Conservation (phyloP, 1,284 basidiomycete genomes). For the Pseudozyma pruni region DNA sequence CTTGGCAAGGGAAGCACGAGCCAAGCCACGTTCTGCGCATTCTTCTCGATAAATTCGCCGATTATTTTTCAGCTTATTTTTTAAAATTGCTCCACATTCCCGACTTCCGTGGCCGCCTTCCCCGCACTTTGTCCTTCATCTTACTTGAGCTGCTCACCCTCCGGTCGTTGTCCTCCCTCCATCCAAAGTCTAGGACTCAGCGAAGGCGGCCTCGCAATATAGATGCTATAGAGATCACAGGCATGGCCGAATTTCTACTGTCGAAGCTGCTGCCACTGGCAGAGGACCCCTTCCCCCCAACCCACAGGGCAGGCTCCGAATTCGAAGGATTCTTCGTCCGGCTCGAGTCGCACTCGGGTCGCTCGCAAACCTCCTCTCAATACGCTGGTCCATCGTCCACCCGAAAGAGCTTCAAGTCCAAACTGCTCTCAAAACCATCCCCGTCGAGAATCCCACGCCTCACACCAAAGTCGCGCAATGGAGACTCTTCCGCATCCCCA, state of each 20-base stretch:
- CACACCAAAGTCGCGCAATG: neutral
- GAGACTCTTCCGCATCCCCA: neutral
- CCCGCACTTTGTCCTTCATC: neutral
- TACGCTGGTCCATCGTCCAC: neutral
- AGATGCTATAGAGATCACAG: neutral
- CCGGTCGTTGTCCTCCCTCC: too few relatives aligned
- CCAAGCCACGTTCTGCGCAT: neutral
- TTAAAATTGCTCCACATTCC: constrained; percentile 23
- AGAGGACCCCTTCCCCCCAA: constrained; percentile 40
- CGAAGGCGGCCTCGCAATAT: too few relatives aligned
- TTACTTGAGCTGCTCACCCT: neutral
- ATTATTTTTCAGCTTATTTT: neutral
- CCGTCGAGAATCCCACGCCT: constrained; percentile 29
- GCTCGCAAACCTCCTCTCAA: constrained; percentile 1
- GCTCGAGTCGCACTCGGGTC: constrained; percentile 34
- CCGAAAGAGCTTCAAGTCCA: neutral
- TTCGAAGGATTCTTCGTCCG: constrained; percentile 51
- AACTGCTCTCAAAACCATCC: neutral
- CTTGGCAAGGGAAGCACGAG: constrained; percentile 4
- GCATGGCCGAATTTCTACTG: constrained; percentile 3
- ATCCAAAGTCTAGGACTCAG: too few relatives aligned
- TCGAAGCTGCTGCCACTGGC: constrained; percentile 26
- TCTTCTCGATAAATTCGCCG: constrained; percentile 5
- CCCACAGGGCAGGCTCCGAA: constrained; percentile 40
- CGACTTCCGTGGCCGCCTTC: constrained; percentile 9